Conservation (phyloP, 1,284 basidiomycete genomes). For the Leccinum pachyderme region DNA sequence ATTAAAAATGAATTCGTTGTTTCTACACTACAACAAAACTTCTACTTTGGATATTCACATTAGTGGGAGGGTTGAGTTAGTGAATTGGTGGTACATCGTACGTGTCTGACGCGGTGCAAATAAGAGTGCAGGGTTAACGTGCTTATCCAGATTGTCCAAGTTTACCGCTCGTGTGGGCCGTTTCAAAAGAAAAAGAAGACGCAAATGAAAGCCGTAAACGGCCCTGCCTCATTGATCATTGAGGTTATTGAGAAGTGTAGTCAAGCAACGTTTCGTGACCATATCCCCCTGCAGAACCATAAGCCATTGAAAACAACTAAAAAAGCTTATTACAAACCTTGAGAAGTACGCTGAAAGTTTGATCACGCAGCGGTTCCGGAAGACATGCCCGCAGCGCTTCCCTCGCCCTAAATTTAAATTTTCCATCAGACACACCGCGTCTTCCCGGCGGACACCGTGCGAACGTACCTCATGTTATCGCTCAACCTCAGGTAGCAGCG, state of each 20-base stretch:
- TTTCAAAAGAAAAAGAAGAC: constrained; percentile 17
- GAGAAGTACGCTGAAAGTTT: constrained; percentile 88
- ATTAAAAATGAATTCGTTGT: constrained; percentile 14
- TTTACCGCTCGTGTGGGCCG: constrained; percentile 19
- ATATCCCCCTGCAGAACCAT: constrained; percentile 72
- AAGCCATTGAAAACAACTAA: constrained; percentile 1
- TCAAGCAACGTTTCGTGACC: constrained; percentile 95
- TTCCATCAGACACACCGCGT: constrained; percentile 12
- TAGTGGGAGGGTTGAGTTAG: constrained; percentile 34
- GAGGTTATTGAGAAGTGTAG: constrained; percentile 92
- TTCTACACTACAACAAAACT: constrained; percentile 35
- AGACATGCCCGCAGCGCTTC: constrained; percentile 96
- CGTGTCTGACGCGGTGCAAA: constrained; percentile 26
- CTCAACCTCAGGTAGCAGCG: constrained; percentile 95
- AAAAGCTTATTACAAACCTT: constrained; percentile 53
- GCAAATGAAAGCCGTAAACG: constrained; percentile 3
- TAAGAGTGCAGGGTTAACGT: constrained; percentile 30
- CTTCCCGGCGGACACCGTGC: constrained; percentile 5
- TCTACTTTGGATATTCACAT: constrained; percentile 36
- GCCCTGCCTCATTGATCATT: constrained; percentile 49
- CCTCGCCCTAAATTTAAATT: constrained; percentile 69
- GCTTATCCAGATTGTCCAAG: constrained; percentile 36
- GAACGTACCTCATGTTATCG: constrained; percentile 86
- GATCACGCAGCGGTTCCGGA: constrained; percentile 94
- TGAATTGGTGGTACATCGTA: constrained; percentile 31